Base-by-base conservation (phyloP, 441 rosid genomes). In the Capsella rubella region DNA sequence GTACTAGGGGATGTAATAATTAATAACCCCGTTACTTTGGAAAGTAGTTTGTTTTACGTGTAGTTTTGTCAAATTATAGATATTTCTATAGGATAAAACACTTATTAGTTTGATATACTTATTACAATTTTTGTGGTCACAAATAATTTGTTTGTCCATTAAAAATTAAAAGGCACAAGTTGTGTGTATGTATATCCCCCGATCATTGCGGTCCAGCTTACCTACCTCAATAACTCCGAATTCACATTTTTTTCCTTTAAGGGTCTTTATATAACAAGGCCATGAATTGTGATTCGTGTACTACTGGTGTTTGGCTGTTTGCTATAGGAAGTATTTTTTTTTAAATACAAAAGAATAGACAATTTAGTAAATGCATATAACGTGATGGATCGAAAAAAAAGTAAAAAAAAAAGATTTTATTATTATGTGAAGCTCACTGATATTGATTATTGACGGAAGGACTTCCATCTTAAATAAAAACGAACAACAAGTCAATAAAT, bases 391-490 rank as follows among this genome's bases (percentile, higher is more conserved):
- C 5, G 3, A 4, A 50, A 16, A 8, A 50, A 2, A 25, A 45
- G 9, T 1, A 10, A 31, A 15, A 69, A 18, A 66, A 6, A 27
- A 3, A 55, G 6, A 13, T 60, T 4, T 16, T 21, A 40, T 29
- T 60, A 2, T 16, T 21, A 40, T 29, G 53, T 45, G 64, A 67
- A 34, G 35, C 27, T 34, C 39, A 10, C 28, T 71, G 52, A 21
- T 61, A n/a, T 16, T 71, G 52, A 31, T 60, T 60, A 14, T 60
- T 11, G 75, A 40, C 12, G 25, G 53, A 54, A 29, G 63, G 55
- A 40, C 63, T 4, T 63, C 49, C 18, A n/a, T 49, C 64, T 64
- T 72, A 54, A 72, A 43, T 64, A 54, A 43, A 64, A 43, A 54
- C 47, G 46, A 54, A 53, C 6, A 71, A 43, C 8, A 71, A 42